Evolutionary conservation across 208 protist species (phyloP).

Genomic region (Angomonas desouzai): DNA sequence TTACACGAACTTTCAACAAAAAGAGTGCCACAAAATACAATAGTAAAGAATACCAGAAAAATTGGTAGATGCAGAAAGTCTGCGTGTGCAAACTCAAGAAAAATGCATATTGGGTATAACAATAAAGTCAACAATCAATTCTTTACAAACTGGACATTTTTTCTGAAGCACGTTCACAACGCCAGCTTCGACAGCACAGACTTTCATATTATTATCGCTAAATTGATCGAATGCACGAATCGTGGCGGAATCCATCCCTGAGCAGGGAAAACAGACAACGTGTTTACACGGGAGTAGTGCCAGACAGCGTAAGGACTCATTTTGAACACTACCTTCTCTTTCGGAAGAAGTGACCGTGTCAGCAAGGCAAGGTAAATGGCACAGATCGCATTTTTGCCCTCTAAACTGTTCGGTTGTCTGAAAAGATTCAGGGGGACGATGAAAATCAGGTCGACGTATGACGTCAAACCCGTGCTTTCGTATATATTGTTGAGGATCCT

Average conservation of each 20-base stretch:
- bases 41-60: too few species aligned
- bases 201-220: neutral
- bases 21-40: too few species aligned
- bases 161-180: neutral
- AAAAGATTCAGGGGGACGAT: neutral
- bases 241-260: neutral
- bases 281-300: conserved; percentile 1
- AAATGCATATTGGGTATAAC: too few species aligned
- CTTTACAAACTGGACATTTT: neutral
- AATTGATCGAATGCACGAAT: neutral
- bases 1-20: too few species aligned
- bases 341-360: neutral
- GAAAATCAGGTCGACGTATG: neutral
- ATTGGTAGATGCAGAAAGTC: too few species aligned
- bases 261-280: neutral
- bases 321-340: neutral
- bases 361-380: neutral
- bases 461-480: neutral
- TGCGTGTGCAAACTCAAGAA: too few species aligned
- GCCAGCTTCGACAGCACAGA: neutral
- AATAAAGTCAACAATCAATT: neutral
- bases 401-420: neutral
- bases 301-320: neutral
- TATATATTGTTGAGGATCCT: neutral
- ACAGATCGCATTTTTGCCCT: neutral